Evolutionary conservation across 2,329 filamentous ascomycete species (phyloP).

Genomic region (Fonsecaea multimorphosa): DNA sequence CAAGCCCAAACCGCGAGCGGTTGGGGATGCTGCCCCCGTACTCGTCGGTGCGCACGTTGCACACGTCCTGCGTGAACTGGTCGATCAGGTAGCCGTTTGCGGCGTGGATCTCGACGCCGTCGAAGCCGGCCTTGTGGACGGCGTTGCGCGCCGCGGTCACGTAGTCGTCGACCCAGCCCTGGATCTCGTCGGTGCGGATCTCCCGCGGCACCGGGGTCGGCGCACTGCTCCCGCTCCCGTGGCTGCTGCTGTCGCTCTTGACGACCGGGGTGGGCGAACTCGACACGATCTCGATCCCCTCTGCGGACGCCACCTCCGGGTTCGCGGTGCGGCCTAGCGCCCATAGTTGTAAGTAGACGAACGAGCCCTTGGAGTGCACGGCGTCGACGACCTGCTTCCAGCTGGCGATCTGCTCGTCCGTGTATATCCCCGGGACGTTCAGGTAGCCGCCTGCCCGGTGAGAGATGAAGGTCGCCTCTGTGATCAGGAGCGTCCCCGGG

Average conservation of each 20-base stretch:
- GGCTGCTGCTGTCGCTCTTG: too few relatives aligned
- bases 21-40: slow-evolving; percentile 61
- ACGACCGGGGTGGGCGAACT: slow-evolving; percentile 12
- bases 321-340: slow-evolving; percentile 63
- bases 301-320: slow-evolving; percentile 44
- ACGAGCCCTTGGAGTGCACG: slow-evolving; percentile 58
- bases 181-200: slow-evolving; percentile 53
- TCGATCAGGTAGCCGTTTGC: slow-evolving; percentile 59
- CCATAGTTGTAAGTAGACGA: slow-evolving; percentile 60
- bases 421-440: slow-evolving; percentile 33
- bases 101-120: slow-evolving; percentile 23
- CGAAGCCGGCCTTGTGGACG: slow-evolving; percentile 49
- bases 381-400: slow-evolving; percentile 60
- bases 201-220: slow-evolving; percentile 39
- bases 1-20: slow-evolving; percentile 60
- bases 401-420: slow-evolving; percentile 51
- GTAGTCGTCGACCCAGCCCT: slow-evolving; percentile 50
- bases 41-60: slow-evolving; percentile 57
- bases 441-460: slow-evolving; percentile 24
- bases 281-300: slow-evolving; percentile 40
- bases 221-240: neutral
- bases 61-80: slow-evolving; percentile 58
- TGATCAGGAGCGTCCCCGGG: slow-evolving; percentile 48
- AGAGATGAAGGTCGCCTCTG: slow-evolving; percentile 39
- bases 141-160: slow-evolving; percentile 57